Evolutionary conservation across 352 stramenopile species (phyloP).

Genomic region (Pythium phragmitis): DNA sequence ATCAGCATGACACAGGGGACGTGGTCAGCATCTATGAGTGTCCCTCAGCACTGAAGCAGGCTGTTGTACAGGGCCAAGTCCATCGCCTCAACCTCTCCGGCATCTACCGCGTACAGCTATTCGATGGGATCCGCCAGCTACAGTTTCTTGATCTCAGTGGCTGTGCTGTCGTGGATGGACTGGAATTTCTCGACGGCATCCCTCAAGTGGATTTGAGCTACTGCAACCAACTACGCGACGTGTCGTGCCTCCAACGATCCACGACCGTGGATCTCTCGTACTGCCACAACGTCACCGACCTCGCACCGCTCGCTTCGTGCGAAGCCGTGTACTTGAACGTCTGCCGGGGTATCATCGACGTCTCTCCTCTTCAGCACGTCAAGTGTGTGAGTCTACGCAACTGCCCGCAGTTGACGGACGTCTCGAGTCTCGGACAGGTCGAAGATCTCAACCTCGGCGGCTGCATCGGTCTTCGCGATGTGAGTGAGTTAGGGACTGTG

Average conservation of each 20-base stretch:
- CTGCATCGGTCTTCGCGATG: slow-evolving; percentile 44
- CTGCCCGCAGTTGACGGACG: slow-evolving; percentile 50
- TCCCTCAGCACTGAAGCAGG: slow-evolving; percentile 31
- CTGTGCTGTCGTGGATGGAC: slow-evolving; percentile 45
- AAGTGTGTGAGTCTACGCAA: slow-evolving; percentile 54
- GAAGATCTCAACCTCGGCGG: slow-evolving; percentile 61
- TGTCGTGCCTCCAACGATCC: slow-evolving; percentile 40
- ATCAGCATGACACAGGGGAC: slow-evolving; percentile 24
- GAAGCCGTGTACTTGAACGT: slow-evolving; percentile 62
- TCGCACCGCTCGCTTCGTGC: slow-evolving; percentile 44
- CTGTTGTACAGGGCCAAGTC: slow-evolving; percentile 28
- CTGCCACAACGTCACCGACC: slow-evolving; percentile 54
- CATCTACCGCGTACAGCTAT: slow-evolving; percentile 47
- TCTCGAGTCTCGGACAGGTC: slow-evolving; percentile 43
- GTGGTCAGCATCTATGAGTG: slow-evolving; percentile 30
- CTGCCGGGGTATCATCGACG: slow-evolving; percentile 50
- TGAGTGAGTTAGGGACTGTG: slow-evolving; percentile 41
- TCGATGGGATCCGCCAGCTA: slow-evolving; percentile 50
- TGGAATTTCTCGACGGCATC: slow-evolving; percentile 43
- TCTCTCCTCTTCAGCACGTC: slow-evolving; percentile 40
- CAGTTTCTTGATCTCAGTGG: slow-evolving; percentile 57
- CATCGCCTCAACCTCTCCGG: slow-evolving; percentile 50
- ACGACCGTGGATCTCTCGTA: slow-evolving; percentile 63
- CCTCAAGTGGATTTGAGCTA: slow-evolving; percentile 62
- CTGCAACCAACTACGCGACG: slow-evolving; percentile 53